Evolutionary conservation across 257 asterid species (phyloP).

Genomic region (Henckelia pumila): DNA sequence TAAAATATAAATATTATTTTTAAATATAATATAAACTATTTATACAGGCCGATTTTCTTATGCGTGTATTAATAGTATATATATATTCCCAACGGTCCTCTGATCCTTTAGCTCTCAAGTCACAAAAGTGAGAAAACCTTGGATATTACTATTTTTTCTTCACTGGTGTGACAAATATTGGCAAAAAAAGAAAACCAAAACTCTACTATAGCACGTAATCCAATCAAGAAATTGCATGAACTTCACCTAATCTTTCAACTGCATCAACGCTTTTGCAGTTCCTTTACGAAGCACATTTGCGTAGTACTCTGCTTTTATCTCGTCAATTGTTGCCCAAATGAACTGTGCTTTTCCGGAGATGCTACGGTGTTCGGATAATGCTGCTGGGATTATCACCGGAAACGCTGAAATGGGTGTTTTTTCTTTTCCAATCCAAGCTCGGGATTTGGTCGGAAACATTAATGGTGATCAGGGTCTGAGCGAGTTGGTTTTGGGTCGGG

Average conservation of each 20-base stretch:
- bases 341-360: conserved; percentile 41
- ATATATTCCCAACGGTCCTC: neutral
- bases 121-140: neutral
- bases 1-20: too few species aligned
- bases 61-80: too few species aligned
- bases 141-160: neutral
- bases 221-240: neutral
- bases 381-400: conserved; percentile 13
- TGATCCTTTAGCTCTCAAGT: neutral
- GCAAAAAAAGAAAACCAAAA: neutral
- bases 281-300: neutral
- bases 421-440: conserved; percentile 11
- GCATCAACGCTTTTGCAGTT: neutral
- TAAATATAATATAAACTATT: too few species aligned
- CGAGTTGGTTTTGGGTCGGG: conserved; percentile 36
- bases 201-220: neutral
- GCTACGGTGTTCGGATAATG: conserved; percentile 18
- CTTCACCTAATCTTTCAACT: neutral
- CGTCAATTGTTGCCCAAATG: conserved; percentile 28
- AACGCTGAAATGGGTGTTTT: conserved; percentile 35
- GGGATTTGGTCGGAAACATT: conserved; percentile 21
- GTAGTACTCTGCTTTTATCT: neutral
- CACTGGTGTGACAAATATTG: neutral
- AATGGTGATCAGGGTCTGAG: conserved; percentile 42
- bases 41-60: too few species aligned